Percentiles rank a stretch among this genome's conserved stretches.
These are phyloP conservation scores for Komagataella phaffii DNA, from an alignment of 805 yeast species.

Conservation along the genomic window DNA sequence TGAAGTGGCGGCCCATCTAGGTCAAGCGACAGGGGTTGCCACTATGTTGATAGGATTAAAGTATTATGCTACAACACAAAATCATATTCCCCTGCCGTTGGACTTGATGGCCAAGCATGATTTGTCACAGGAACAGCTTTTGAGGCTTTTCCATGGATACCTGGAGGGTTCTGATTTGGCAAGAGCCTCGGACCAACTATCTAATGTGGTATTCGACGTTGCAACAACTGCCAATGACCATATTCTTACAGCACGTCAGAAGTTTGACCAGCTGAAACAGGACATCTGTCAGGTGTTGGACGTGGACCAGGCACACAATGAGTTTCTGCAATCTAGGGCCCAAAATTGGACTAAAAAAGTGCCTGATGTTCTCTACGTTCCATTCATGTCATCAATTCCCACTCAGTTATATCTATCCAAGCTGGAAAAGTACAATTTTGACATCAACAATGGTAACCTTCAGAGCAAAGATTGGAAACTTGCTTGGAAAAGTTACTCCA, in stretches of 20 bases:
- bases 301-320: constrained; percentile 11
- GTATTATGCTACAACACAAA: constrained; percentile 38
- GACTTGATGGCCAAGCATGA: constrained; percentile 39
- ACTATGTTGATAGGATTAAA: constrained; percentile 45
- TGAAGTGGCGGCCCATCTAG: constrained; percentile 67
- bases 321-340: constrained; percentile 7
- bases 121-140: constrained; percentile 50
- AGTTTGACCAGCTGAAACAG: constrained; percentile 25
- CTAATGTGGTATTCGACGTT: constrained; percentile 52
- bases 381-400: constrained; percentile 58
- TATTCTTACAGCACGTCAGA: constrained; percentile 50
- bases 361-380: constrained; percentile 55
- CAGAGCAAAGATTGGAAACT: constrained; percentile 48
- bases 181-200: constrained; percentile 22
- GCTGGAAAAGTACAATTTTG: constrained; percentile 53
- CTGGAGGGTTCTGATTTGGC: constrained; percentile 14
- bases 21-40: constrained; percentile 68
- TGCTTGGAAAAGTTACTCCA: constrained; percentile 44
- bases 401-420: constrained; percentile 44
- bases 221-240: constrained; percentile 77
- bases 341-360: constrained; percentile 28
- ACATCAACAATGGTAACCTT: constrained; percentile 31
- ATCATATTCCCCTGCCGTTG: constrained; percentile 47
- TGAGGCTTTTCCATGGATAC: constrained; percentile 34
- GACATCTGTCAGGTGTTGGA: constrained; percentile 21